Conservation (phyloP, 306 rosid species). For the Inga laurina region DNA sequence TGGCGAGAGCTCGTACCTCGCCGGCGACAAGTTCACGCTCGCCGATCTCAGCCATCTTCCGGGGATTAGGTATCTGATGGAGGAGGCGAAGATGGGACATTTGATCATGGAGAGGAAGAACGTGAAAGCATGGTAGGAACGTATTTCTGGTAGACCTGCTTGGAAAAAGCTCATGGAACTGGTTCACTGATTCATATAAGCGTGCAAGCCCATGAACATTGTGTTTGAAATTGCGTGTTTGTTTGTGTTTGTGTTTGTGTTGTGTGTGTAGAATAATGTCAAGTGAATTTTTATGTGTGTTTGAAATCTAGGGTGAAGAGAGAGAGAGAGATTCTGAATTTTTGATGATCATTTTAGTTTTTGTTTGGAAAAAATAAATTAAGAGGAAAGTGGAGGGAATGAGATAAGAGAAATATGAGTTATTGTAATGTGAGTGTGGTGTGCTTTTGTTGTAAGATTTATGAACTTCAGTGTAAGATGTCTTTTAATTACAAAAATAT, state of each 20-base stretch:
- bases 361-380: no score
- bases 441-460: no score
- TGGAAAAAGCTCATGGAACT: slow-evolving; percentile 64
- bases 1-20: slow-evolving; percentile 49
- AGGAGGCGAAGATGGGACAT: slow-evolving; percentile 54
- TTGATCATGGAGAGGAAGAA: slow-evolving; percentile 51
- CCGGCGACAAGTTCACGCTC: slow-evolving; percentile 56
- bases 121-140: slow-evolving; percentile 71
- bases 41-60: slow-evolving; percentile 79
- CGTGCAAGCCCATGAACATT: background rate
- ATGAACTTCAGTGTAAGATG: no score
- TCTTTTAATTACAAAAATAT: no score
- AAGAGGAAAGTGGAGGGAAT: no score
- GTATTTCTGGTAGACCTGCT: slow-evolving; percentile 58
- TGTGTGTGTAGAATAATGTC: background rate
- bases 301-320: no score
- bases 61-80: slow-evolving; percentile 45
- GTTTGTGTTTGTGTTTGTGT: background rate
- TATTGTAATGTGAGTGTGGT: no score
- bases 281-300: no score
- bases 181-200: background rate
- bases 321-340: no score
- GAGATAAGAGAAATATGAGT: no score
- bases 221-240: background rate
- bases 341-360: no score